phyloP scores from a whole-genome alignment of 108 stramenopile species.

The Nitzschia sp. region DNA sequence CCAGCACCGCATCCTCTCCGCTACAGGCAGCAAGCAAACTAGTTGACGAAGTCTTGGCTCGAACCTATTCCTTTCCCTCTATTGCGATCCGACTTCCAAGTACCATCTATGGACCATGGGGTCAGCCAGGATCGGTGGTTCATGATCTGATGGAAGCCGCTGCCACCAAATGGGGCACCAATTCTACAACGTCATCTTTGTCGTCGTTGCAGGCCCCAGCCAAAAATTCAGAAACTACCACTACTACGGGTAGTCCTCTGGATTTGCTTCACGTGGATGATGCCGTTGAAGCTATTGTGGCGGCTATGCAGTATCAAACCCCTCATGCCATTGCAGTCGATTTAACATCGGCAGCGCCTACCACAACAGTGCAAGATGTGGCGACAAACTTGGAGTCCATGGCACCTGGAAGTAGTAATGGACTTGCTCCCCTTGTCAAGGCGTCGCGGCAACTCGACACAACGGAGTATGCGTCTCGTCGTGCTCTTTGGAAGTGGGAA shows the following conservation, averaged over 20 bases:
- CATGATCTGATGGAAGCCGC: constrained; percentile 27
- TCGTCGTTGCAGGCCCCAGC: constrained; percentile 26
- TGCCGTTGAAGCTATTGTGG: constrained; percentile 65
- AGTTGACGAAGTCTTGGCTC: constrained; percentile 73
- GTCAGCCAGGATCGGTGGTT: constrained; percentile 49
- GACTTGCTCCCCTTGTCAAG: neutral
- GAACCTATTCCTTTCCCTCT: constrained; percentile 53
- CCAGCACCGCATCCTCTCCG: neutral
- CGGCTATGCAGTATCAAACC: constrained; percentile 71
- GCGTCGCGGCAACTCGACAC: neutral
- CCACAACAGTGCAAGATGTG: neutral
- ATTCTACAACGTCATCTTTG: too few species aligned
- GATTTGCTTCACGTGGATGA: constrained; percentile 77
- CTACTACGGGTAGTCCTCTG: neutral
- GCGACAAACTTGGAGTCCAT: neutral
- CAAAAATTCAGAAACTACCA: neutral
- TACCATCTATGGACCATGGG: constrained; percentile 74
- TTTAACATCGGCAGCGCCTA: constrained; percentile 38
- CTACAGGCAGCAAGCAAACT: constrained; percentile 28
- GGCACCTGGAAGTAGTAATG: neutral
- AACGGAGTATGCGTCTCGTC: neutral
- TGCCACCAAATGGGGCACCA: constrained; percentile 2
- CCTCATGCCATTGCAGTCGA: constrained; percentile 41
- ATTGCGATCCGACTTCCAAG: constrained; percentile 59
- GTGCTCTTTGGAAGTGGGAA: neutral